Conservation (phyloP, 1,284 basidiomycete species). For the Tetrapyrgos nigripes region DNA sequence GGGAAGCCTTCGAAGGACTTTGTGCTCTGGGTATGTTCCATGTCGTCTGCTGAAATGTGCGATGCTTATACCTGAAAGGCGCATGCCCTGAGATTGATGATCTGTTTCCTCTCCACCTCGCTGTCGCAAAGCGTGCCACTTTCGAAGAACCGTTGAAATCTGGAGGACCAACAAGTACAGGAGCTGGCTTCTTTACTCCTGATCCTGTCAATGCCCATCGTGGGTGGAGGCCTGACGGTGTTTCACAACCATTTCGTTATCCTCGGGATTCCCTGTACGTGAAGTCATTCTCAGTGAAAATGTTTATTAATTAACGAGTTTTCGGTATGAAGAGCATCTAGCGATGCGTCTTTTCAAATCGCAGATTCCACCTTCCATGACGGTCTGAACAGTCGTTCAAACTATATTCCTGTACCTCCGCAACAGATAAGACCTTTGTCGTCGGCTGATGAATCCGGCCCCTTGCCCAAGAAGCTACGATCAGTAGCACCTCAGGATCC, state of each 20-base stretch:
- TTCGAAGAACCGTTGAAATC: slow-evolving; percentile 56
- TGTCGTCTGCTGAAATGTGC: slow-evolving; percentile 14
- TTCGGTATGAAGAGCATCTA: slow-evolving; percentile 53
- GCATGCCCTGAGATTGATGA: slow-evolving; percentile 71
- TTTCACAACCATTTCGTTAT: slow-evolving; percentile 62
- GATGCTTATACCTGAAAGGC: slow-evolving; percentile 48
- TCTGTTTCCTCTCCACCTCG: slow-evolving; percentile 69
- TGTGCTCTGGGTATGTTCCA: slow-evolving; percentile 78
- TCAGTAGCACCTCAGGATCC: slow-evolving; percentile 66
- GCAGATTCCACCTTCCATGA: slow-evolving; percentile 67
- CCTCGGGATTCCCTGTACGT: slow-evolving; percentile 71
- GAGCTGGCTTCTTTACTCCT: slow-evolving; percentile 82
- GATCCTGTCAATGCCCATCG: slow-evolving; percentile 62
- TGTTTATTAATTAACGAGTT: slow-evolving; percentile 14
- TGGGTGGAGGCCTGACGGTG: slow-evolving; percentile 56
- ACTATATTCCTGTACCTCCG: slow-evolving; percentile 47
- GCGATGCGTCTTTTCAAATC: slow-evolving; percentile 65
- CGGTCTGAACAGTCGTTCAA: slow-evolving; percentile 45
- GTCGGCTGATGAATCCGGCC: slow-evolving; percentile 80
- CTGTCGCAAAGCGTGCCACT: slow-evolving; percentile 53
- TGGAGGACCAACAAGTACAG: slow-evolving; percentile 56
- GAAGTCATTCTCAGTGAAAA: slow-evolving; percentile 1
- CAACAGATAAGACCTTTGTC: slow-evolving; percentile 70
- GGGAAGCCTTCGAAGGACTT: slow-evolving; percentile 94
- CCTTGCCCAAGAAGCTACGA: slow-evolving; percentile 75